These are phyloP conservation scores for Starmerella gropengiesseri DNA, from an alignment of 805 yeast species.

Conservation along the genomic window DNA sequence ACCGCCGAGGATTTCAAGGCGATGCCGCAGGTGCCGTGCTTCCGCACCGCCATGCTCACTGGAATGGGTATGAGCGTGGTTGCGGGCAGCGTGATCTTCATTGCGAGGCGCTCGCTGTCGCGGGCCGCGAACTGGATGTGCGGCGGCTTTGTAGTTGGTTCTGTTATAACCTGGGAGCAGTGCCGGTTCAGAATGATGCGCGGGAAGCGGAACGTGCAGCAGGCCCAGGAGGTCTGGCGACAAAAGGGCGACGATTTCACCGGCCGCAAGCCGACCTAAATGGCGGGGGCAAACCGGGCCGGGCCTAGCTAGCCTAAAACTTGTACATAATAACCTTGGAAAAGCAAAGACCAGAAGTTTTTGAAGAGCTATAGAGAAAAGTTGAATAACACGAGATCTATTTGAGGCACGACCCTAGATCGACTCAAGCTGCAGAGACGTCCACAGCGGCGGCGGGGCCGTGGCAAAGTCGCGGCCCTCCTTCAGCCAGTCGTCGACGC, in stretches of 20 bases:
- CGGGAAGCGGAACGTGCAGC: constrained; percentile 53
- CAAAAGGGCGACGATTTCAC: constrained; percentile 13
- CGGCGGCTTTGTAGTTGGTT: constrained; percentile 68
- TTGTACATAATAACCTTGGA: no score
- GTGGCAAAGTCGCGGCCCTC: constrained; percentile 42
- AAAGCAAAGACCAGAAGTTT: no score
- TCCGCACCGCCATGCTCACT: constrained; percentile 31
- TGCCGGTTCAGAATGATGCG: constrained; percentile 63
- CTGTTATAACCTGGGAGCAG: constrained; percentile 85
- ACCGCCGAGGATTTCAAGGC: constrained; percentile 27
- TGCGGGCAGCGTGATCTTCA: constrained; percentile 26
- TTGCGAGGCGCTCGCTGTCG: constrained; percentile 23
- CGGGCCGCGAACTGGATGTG: constrained; percentile 73
- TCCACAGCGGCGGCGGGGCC: constrained; percentile 62
- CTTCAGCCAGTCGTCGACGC: constrained; percentile 64
- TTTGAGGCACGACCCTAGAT: no score
- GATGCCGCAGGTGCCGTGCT: constrained; percentile 30
- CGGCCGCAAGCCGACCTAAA: no score
- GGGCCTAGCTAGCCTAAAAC: no score
- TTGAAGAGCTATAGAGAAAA: no score
- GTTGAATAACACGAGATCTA: no score
- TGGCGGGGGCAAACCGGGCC: no score
- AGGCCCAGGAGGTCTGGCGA: constrained; percentile 41
- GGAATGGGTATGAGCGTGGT: constrained; percentile 30
- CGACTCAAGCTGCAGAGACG: constrained; percentile 49